A percentile compares a stretch with the other conserved stretches of the same genome.
Conservation (phyloP, 352 stramenopile genomes). For the Phytophthora megakarya region DNA sequence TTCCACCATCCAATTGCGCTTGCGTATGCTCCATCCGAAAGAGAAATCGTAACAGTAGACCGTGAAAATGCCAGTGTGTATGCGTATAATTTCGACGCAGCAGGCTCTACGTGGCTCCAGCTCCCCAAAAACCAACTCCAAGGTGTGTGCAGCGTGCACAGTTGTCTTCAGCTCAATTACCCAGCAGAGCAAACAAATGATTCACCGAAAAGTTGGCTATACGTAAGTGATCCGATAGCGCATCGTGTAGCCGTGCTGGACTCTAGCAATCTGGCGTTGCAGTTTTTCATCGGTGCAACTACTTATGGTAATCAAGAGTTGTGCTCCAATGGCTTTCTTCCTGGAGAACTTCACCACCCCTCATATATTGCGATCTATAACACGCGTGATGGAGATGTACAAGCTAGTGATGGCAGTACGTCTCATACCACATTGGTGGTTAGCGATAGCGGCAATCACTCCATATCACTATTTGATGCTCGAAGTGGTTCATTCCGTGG, state of each 20-base stretch:
- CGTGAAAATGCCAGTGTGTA: conserved; percentile 55
- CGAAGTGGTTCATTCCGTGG: conserved; percentile 34
- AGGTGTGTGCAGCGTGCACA: conserved; percentile 42
- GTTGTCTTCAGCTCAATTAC: conserved; percentile 30
- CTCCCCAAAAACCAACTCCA: conserved; percentile 19
- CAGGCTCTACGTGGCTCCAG: conserved; percentile 44
- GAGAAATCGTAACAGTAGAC: conserved; percentile 54
- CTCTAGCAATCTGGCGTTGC: conserved; percentile 16
- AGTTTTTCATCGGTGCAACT: conserved; percentile 54
- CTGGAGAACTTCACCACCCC: conserved; percentile 58
- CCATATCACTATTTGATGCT: conserved; percentile 58
- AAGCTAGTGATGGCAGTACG: not conserved
- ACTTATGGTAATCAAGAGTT: conserved; percentile 59
- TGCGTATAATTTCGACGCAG: conserved; percentile 59
- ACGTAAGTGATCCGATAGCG: conserved; percentile 57
- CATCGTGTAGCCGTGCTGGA: conserved; percentile 61
- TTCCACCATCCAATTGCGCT: conserved; percentile 59
- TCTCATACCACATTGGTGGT: conserved; percentile 39
- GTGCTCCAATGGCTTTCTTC: conserved; percentile 53
- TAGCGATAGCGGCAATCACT: conserved; percentile 69
- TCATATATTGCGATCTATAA: conserved; percentile 41
- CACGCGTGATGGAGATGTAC: not conserved
- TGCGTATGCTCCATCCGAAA: conserved; percentile 36
- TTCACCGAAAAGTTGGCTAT: conserved; percentile 27
- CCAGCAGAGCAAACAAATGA: conserved; percentile 11